Conservation (phyloP, 2,329 filamentous ascomycete species). For the Sporothrix pseudoabietina region DNA sequence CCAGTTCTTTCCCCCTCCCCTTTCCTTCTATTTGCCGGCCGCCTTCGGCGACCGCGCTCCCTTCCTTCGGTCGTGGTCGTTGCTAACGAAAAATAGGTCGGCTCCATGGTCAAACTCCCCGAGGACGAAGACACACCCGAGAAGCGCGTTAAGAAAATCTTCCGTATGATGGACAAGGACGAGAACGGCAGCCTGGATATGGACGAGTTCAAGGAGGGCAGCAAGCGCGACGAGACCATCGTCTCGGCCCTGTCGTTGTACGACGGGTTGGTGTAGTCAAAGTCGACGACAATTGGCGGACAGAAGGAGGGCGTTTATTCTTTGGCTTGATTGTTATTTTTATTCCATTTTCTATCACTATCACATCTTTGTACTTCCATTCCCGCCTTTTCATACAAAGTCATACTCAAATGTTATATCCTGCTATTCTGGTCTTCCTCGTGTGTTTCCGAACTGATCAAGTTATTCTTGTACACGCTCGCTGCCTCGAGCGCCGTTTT, state of each 20-base stretch:
- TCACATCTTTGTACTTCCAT: background rate
- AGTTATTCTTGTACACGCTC: background rate
- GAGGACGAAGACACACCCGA: constrained; percentile 99
- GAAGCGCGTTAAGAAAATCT: constrained; percentile 97
- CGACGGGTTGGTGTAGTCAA: constrained; percentile 77
- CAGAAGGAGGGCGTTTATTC: background rate
- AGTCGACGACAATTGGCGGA: too few species aligned
- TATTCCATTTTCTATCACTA: background rate
- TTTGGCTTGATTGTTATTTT: constrained; percentile 4
- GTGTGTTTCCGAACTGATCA: too few species aligned
- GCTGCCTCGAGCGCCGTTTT: background rate
- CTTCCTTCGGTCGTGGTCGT: constrained; percentile 25
- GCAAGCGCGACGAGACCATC: constrained; percentile 98
- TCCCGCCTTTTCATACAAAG: background rate
- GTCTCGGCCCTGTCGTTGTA: constrained; percentile 96
- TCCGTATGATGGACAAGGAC: constrained; percentile 99
- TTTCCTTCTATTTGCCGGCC: too few species aligned
- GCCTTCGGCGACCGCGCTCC: background rate
- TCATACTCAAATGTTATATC: background rate
- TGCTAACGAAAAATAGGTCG: constrained; percentile 63
- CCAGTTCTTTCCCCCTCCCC: background rate
- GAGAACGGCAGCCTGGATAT: constrained; percentile 97
- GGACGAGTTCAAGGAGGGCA: constrained; percentile 98
- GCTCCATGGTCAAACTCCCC: constrained; percentile 97
- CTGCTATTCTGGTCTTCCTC: background rate